Evolutionary conservation across 352 stramenopile genomes (phyloP).

Genomic region (Pythium insidiosum): DNA sequence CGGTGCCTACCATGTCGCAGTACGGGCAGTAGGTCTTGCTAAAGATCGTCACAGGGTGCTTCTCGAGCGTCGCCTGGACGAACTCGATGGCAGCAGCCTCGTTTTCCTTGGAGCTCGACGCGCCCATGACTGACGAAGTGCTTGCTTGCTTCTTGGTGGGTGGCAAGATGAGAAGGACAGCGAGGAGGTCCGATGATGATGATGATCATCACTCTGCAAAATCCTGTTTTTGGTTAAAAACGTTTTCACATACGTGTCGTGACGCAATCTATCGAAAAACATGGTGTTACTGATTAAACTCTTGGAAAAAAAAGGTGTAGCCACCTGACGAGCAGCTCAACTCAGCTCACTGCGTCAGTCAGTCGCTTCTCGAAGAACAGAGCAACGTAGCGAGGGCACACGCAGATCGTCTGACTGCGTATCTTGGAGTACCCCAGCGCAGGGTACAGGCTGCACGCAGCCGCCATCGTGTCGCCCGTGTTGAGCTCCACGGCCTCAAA

Average conservation of each 20-base stretch:
- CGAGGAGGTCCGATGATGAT: too few species aligned
- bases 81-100: conserved; percentile 44
- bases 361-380: conserved; percentile 11
- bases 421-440: conserved; percentile 10
- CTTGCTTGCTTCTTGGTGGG: not conserved
- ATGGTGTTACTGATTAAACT: too few species aligned
- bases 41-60: conserved; percentile 71
- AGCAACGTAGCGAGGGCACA: conserved; percentile 1
- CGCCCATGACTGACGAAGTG: conserved; percentile 21
- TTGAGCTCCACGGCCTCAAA: conserved; percentile 27
- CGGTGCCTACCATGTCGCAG: conserved; percentile 54
- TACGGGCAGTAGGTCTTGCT: conserved; percentile 94
- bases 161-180: too few species aligned
- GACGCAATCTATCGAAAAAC: not conserved
- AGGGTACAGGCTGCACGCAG: conserved; percentile 14
- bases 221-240: not conserved
- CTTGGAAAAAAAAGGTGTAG: too few species aligned
- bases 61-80: conserved; percentile 34
- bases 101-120: conserved; percentile 31
- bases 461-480: conserved; percentile 17
- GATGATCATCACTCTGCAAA: not conserved
- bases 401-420: conserved; percentile 1
- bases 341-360: too few species aligned
- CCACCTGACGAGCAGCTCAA: too few species aligned
- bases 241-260: not conserved